Evolutionary conservation across 192 early-diverging fungal species (phyloP), one percentile per base, ranked within the genome.

Genomic region (Coemansia sp.): DNA sequence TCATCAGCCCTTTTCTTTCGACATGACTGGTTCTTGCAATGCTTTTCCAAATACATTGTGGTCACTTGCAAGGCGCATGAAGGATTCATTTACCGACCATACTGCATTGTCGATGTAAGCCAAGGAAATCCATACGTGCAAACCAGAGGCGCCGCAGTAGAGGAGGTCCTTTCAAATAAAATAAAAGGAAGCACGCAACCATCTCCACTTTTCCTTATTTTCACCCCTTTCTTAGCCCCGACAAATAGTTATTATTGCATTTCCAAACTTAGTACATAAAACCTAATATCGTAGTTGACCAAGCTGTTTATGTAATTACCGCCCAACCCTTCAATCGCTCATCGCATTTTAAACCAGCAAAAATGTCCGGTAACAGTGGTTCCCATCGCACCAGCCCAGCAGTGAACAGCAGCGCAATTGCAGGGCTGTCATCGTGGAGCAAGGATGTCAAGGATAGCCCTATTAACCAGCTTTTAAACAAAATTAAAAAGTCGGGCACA

Each of bases 371-470:
- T 17, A 45, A 17, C 42, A 10, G 6, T 17, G 10, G 42, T 45
- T 45, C 42, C 7, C 42, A 45, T 45, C 42, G 42, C n/a, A 41
- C 35, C 17, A 50, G 62, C 6, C 45, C 29, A 3, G 59, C 54
- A 38, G 59, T 52, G n/a, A 68, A 68, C 17, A 68, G 66, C 66
- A 68, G 66, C 23, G 66, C 66, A 14, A 68, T 68, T 23, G 66
- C 66, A 36, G 66, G 61, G 11, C 25, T 61, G 3, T 68, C 66
- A 15, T 68, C 66, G 23, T 61, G 66, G 55, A 49, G 38, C 19
- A 59, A 41, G 35, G 33, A 60, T 40, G 45, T 59, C 38, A 68
- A 55, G 15, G 53, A 60, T 49, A 55, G 54, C 15, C 59, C 66
- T 14, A 58, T 61, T 17, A 56, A 56, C 29, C 22, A 60, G 20